phyloP scores from a whole-genome alignment of 1,139 yeast genomes.

The Arxiozyma slooffiae region DNA sequence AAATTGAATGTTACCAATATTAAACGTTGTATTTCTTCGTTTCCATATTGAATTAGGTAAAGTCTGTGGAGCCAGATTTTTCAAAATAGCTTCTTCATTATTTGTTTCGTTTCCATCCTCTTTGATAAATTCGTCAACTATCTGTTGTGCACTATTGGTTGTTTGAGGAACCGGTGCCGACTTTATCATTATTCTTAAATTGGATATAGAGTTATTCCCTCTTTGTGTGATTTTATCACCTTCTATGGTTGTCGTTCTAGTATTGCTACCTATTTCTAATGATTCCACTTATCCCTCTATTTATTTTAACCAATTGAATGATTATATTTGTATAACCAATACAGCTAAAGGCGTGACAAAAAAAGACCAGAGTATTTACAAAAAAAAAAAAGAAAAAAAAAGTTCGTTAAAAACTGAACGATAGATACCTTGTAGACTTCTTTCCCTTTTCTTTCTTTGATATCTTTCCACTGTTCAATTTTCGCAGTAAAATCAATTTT shows the following conservation, averaged over 20 bases:
- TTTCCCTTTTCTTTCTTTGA: too few relatives aligned
- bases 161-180: too few relatives aligned
- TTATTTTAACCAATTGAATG: neutral
- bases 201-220: neutral
- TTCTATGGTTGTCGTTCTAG: neutral
- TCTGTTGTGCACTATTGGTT: neutral
- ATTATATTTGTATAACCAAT: too few relatives aligned
- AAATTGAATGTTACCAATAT: neutral
- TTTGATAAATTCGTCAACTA: neutral
- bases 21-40: neutral
- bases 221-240: neutral
- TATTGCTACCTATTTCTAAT: neutral
- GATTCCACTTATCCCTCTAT: neutral
- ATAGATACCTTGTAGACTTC: too few relatives aligned
- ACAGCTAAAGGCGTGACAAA: too few relatives aligned
- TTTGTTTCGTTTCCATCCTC: neutral
- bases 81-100: conserved; percentile 20
- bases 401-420: too few relatives aligned
- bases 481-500: too few relatives aligned
- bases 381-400: too few relatives aligned
- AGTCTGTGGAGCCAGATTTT: conserved; percentile 23
- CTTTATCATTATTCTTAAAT: too few relatives aligned
- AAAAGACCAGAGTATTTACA: too few relatives aligned
- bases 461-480: too few relatives aligned
- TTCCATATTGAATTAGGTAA: conserved; percentile 20